Evolutionary conservation across 352 stramenopile genomes (phyloP).

Genomic region (Phytopythium sindhum): DNA sequence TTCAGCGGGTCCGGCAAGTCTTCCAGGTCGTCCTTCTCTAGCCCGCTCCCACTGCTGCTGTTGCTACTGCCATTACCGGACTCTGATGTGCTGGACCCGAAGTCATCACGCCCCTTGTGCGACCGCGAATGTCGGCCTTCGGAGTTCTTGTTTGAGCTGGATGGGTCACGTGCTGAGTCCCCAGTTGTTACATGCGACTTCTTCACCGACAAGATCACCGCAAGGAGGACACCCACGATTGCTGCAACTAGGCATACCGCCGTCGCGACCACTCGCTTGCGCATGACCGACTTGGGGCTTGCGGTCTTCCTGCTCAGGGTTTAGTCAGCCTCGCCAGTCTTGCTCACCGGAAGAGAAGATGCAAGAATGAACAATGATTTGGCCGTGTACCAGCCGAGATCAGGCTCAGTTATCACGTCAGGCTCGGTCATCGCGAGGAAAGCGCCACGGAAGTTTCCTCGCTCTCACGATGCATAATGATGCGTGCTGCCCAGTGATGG

Average conservation of each 20-base stretch:
- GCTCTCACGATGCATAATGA: neutral
- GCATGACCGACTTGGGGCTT: neutral
- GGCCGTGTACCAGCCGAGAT: neutral
- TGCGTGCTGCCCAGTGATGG: neutral
- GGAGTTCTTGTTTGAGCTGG: neutral
- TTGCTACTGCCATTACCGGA: slow-evolving; percentile 1
- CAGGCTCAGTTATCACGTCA: neutral
- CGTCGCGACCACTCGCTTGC: neutral
- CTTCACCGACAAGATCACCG: slow-evolving; percentile 5
- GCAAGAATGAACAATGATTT: neutral
- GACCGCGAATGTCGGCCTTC: neutral
- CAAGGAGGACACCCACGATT: slow-evolving; percentile 4
- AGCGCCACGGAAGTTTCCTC: neutral
- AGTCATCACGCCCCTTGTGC: neutral
- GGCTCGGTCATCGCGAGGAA: neutral
- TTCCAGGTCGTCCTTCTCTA: slow-evolving; percentile 25
- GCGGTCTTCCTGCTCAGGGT: neutral
- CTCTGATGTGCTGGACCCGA: neutral
- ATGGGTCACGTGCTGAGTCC: neutral
- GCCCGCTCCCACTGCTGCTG: slow-evolving; percentile 9
- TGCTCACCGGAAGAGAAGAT: neutral
- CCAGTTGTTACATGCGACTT: slow-evolving; percentile 1
- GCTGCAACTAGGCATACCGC: neutral
- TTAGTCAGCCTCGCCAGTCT: neutral
- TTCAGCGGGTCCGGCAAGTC: slow-evolving; percentile 24